A percentile compares a stretch with the other conserved stretches of the same genome.
These are phyloP conservation scores for Penstemon newberryi DNA, from an alignment of 257 asterid genomes.

Conservation along the genomic window DNA sequence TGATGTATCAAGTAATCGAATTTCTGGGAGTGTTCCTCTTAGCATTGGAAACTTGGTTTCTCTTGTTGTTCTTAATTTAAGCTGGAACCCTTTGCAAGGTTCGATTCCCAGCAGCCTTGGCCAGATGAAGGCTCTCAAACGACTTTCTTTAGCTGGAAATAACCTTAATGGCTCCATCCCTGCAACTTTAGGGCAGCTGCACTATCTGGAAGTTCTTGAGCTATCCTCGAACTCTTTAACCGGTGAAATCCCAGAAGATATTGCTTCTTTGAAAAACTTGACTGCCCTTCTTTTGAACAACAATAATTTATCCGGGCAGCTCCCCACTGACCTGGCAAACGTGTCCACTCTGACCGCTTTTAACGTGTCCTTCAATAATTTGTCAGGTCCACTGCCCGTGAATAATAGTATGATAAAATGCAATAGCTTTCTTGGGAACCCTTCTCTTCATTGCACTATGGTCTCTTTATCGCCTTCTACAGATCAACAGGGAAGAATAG, in stretches of 20 bases:
- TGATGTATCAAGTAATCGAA: constrained; percentile 68
- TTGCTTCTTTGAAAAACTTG: constrained; percentile 61
- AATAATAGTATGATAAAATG: constrained; percentile 53
- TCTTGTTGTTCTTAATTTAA: constrained; percentile 59
- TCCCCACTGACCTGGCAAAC: constrained; percentile 55
- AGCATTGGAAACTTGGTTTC: constrained; percentile 57
- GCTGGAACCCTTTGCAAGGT: constrained; percentile 68
- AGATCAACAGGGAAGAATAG: constrained; percentile 52
- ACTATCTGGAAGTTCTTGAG: constrained; percentile 63
- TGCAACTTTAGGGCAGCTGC: constrained; percentile 55
- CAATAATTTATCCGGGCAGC: constrained; percentile 72
- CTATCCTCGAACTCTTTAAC: constrained; percentile 66
- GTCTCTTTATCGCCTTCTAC: constrained; percentile 48
- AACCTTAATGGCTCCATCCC: constrained; percentile 73
- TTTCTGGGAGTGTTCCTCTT: constrained; percentile 60
- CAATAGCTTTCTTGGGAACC: constrained; percentile 74
- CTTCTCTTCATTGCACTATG: constrained; percentile 56
- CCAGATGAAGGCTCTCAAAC: constrained; percentile 53
- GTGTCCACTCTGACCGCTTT: constrained; percentile 51
- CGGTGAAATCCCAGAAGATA: constrained; percentile 70
- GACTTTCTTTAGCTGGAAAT: constrained; percentile 72
- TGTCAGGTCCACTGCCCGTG: constrained; percentile 68
- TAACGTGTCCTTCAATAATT: constrained; percentile 77
- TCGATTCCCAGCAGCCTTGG: constrained; percentile 66
- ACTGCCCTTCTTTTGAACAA: constrained; percentile 64